These are phyloP conservation scores for Helicocarpus griseus DNA, from an alignment of 2,329 filamentous ascomycete genomes.

Conservation along the genomic window DNA sequence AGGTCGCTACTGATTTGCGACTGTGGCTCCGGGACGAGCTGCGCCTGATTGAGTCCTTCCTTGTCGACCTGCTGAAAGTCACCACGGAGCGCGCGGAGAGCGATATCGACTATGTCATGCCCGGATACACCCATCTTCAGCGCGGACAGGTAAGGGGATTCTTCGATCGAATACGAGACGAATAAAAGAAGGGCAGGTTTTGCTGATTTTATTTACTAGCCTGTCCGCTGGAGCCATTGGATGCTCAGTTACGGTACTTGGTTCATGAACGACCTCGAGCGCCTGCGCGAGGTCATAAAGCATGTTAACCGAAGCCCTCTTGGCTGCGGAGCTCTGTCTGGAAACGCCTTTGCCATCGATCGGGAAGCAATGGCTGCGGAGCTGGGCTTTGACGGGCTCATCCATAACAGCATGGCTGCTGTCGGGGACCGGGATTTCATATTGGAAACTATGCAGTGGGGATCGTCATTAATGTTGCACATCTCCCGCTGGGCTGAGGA, in stretches of 20 bases:
- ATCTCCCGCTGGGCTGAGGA: slow-evolving; percentile 76
- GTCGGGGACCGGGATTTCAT: slow-evolving; percentile 75
- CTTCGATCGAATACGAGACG: not conserved
- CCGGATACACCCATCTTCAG: slow-evolving; percentile 80
- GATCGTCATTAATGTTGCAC: slow-evolving; percentile 66
- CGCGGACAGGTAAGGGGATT: slow-evolving; percentile 11
- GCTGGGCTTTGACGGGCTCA: slow-evolving; percentile 65
- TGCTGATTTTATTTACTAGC: slow-evolving; percentile 31
- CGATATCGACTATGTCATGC: slow-evolving; percentile 72
- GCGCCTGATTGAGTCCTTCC: slow-evolving; percentile 55
- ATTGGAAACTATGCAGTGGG: slow-evolving; percentile 73
- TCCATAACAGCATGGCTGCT: slow-evolving; percentile 68
- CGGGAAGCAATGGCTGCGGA: slow-evolving; percentile 69
- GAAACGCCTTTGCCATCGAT: slow-evolving; percentile 75
- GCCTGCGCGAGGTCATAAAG: slow-evolving; percentile 60
- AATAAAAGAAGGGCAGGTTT: not conserved
- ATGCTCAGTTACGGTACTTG: slow-evolving; percentile 63
- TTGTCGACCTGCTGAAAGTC: slow-evolving; percentile 61
- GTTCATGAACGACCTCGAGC: slow-evolving; percentile 66
- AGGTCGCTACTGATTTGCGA: slow-evolving; percentile 82
- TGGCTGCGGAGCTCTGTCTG: slow-evolving; percentile 67
- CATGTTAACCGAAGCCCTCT: slow-evolving; percentile 65
- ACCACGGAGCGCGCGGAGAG: slow-evolving; percentile 59
- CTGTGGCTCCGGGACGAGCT: slow-evolving; percentile 76
- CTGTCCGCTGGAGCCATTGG: slow-evolving; percentile 75